These are phyloP conservation scores for Globisporangium paddicum DNA, from an alignment of 352 stramenopile species.

Conservation along the genomic window DNA sequence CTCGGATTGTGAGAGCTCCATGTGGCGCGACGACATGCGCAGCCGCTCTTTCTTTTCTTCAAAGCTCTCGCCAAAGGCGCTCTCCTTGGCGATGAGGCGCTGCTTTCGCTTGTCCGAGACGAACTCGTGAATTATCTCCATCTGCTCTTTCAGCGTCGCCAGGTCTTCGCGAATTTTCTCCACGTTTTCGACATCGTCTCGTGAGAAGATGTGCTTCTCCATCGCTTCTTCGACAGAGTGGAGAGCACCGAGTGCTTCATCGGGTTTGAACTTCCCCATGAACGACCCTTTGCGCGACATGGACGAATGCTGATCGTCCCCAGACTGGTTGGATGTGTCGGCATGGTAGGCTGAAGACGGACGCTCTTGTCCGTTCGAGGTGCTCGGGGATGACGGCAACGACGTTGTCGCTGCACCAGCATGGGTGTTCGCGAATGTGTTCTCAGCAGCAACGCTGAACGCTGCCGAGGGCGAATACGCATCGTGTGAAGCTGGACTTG, in stretches of 20 bases:
- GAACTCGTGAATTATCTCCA: conserved; percentile 67
- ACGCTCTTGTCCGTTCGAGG: conserved; percentile 9
- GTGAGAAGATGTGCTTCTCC: conserved; percentile 45
- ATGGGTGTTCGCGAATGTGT: background rate
- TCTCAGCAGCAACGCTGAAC: background rate
- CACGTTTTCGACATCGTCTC: conserved; percentile 21
- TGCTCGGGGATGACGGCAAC: conserved; percentile 6
- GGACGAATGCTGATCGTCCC: conserved; percentile 47
- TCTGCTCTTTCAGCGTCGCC: conserved; percentile 56
- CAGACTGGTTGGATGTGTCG: conserved; percentile 9
- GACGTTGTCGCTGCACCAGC: background rate
- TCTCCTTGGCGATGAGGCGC: conserved; percentile 64
- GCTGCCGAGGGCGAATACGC: background rate
- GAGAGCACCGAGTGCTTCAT: conserved; percentile 45
- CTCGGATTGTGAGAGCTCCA: conserved; percentile 19
- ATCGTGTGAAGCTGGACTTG: background rate
- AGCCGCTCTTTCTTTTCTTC: conserved; percentile 73
- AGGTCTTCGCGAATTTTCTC: conserved; percentile 43
- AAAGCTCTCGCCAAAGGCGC: conserved; percentile 80
- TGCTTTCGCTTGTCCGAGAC: conserved; percentile 56
- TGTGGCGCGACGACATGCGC: conserved; percentile 43
- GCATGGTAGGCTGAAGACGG: conserved; percentile 11
- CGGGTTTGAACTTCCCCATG: conserved; percentile 60
- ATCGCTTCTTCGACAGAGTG: conserved; percentile 54
- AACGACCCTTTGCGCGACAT: conserved; percentile 29